A percentile compares a stretch with the other conserved stretches of the same genome.
Conservation (phyloP, 805 yeast genomes). For the Candida argentea region DNA sequence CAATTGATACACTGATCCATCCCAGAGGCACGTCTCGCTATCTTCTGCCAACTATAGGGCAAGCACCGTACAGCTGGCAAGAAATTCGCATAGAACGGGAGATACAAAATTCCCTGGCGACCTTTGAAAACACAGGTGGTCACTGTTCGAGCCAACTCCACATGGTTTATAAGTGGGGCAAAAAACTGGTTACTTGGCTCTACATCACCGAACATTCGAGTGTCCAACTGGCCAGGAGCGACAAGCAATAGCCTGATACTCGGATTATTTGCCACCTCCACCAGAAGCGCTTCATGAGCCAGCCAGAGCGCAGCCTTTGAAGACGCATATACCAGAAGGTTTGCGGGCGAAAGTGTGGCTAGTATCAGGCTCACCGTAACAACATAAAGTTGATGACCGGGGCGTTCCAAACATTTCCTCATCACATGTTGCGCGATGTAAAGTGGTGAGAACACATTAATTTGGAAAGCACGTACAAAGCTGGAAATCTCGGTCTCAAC, state of each 20-base stretch:
- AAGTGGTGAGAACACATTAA: slow-evolving; percentile 24
- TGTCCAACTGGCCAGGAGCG: slow-evolving; percentile 41
- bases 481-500: slow-evolving; percentile 12
- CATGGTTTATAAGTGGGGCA: slow-evolving; percentile 38
- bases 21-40: slow-evolving; percentile 23
- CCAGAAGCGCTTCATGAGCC: slow-evolving; percentile 34
- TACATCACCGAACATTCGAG: slow-evolving; percentile 40
- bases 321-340: slow-evolving; percentile 38
- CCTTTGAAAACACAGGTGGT: slow-evolving; percentile 25
- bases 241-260: slow-evolving; percentile 27
- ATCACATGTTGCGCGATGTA: slow-evolving; percentile 15
- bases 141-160: slow-evolving; percentile 25
- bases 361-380: slow-evolving; percentile 38
- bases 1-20: no score
- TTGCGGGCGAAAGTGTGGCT: slow-evolving; percentile 39
- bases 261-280: slow-evolving; percentile 21
- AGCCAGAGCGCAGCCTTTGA: slow-evolving; percentile 37
- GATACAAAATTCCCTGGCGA: slow-evolving; percentile 30
- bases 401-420: slow-evolving; percentile 8
- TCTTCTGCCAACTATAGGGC: slow-evolving; percentile 30
- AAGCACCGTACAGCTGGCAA: slow-evolving; percentile 32
- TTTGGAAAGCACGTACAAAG: slow-evolving; percentile 16
- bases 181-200: slow-evolving; percentile 29
- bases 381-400: slow-evolving; percentile 16
- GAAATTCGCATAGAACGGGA: slow-evolving; percentile 38